Base-by-base conservation (phyloP, 2,329 filamentous ascomycete species). In the Stylonectria norvegica region DNA sequence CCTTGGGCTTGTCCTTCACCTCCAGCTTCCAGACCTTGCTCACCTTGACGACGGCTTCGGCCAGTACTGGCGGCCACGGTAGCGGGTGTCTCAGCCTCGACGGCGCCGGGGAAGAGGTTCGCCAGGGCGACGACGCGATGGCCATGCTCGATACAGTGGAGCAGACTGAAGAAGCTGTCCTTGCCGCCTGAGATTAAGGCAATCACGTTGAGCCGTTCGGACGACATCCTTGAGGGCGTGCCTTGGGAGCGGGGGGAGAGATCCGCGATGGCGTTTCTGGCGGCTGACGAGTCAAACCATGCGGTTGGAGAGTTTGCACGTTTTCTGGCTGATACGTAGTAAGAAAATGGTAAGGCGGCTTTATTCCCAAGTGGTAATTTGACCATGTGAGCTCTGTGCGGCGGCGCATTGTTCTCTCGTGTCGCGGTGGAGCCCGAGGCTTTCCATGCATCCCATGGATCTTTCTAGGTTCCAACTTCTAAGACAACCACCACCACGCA, bases 101-200 rank as follows among this genome's bases (percentile, higher is more conserved):
- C 30, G 36, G 49, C 29, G 23, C 43, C 49, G 34, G 54, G 91
- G 60, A 90, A 78, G 40, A 98, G 72, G 65, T 98, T 98, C 35
- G 88, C 93, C 34, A 98, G 72, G 6, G 93, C 93, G 36, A 96
- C 79, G 33, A 98, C 72, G 48, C 77, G 76, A 65, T 97, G 91
- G 17, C 88, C 89, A 62, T 95, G 86, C 43, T 81, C 79, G 50
- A 89, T 73, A 65, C 90, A 96, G 70, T 98, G 93, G 43, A 96
- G 77, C 51, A 95, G 77, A 15, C 88, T 91, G 70, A 86, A 97
- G 64, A 98, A 85, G 50, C 91, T 96, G 70, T 98, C 93, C 69
- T 98, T 98, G 51, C 93, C 93, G 45, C 93, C 93, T 15, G 93
- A 98, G 50, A 98, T 84, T 47, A 98, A 74, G 35, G 88, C 91